Conservation (phyloP, 1,284 basidiomycete species). For the Melampsora americana region DNA sequence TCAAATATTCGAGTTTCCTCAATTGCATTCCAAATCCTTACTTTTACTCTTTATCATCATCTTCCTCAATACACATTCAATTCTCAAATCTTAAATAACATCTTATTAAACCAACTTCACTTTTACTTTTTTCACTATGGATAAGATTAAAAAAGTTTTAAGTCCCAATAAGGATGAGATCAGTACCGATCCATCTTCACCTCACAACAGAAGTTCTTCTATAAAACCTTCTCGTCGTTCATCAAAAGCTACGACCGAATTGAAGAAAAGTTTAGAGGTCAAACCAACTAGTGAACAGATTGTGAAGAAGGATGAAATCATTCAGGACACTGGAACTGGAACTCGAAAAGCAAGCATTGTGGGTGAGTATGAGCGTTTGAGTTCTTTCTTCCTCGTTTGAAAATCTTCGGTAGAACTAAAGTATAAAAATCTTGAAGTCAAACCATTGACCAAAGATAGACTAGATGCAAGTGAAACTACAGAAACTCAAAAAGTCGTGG, state of each 20-base stretch:
- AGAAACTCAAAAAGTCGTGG: constrained; percentile 28
- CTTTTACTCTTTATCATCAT: too few relatives aligned
- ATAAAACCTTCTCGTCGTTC: constrained; percentile 14
- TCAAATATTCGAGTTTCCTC: too few relatives aligned
- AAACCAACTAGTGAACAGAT: neutral
- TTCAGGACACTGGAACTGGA: neutral
- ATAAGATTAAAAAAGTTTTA: constrained; percentile 19
- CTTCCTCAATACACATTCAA: too few relatives aligned
- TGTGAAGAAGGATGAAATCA: neutral
- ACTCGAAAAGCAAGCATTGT: neutral
- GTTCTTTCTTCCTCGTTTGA: too few relatives aligned
- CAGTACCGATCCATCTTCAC: constrained; percentile 4
- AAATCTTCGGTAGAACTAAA: too few relatives aligned
- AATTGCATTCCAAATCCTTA: too few relatives aligned
- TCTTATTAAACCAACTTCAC: too few relatives aligned
- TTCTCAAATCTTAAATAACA: too few relatives aligned
- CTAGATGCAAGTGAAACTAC: neutral
- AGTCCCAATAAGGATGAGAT: constrained; percentile 23
- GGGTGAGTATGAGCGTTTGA: neutral
- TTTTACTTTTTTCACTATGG: constrained; percentile 1
- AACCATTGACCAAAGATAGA: neutral
- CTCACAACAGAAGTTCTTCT: constrained; percentile 7
- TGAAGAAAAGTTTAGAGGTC: neutral
- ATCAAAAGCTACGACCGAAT: constrained; percentile 19
- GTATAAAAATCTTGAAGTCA: neutral